phyloP scores from a whole-genome alignment of 176 grass and related monocot genomes.

The Carex pumila region DNA sequence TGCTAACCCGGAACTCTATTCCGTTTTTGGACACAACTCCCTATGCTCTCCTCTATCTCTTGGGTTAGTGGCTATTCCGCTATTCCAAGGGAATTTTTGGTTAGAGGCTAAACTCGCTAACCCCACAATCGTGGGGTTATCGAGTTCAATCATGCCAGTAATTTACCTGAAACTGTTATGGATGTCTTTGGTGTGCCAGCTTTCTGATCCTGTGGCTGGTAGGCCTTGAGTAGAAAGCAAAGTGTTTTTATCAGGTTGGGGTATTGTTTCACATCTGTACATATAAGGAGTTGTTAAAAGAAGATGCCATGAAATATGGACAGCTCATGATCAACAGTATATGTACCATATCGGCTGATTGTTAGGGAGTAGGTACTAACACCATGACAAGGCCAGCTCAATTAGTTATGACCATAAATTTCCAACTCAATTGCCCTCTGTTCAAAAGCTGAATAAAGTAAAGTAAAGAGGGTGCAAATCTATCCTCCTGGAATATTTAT shows the following conservation, averaged over 20 bases:
- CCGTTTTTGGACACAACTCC: no score
- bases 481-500: background rate
- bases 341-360: background rate
- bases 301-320: background rate
- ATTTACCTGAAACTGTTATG: slow-evolving; percentile 9
- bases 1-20: no score
- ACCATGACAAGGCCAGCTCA: background rate
- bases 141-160: background rate
- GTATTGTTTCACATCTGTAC: slow-evolving; percentile 86
- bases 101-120: no score
- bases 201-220: slow-evolving; percentile 14
- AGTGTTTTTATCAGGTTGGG: slow-evolving; percentile 61
- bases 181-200: background rate
- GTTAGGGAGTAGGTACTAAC: background rate
- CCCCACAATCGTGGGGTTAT: no score
- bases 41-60: no score
- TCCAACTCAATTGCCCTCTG: background rate
- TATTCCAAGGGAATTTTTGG: no score
- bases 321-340: background rate
- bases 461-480: background rate
- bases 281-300: background rate
- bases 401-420: background rate
- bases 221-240: slow-evolving; percentile 51
- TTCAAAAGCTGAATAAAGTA: background rate
- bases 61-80: no score